Evolutionary conservation across 2,329 filamentous ascomycete species (phyloP), one percentile per base, ranked within the genome.

Genomic region (Incumbomyces delicatus): DNA sequence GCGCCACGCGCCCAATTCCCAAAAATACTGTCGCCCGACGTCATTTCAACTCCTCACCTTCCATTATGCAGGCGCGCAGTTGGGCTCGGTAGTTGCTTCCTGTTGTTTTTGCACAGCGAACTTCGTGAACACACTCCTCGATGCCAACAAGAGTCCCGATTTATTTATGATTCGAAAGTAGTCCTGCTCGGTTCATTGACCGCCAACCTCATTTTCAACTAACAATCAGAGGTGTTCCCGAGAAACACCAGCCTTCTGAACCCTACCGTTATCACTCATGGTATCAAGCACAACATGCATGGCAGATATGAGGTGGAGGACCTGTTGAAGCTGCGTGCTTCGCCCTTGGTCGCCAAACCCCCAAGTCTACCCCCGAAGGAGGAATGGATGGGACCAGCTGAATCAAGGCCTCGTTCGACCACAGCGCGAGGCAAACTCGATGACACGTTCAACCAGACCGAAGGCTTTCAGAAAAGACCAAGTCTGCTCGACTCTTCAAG

Each of bases 311-410:
- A 84, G 52, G 74, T 78, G 66, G 85, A 89, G 54, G 76, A 85
- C 67, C 74, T 96, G 57, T 72, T 87, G 59, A 74, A 76, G 63
- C 72, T 96, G 60, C 79, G 83, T 66, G 74, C 83, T 50, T 95
- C 90, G 54, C 88, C 88, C 55, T 73, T 95, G 64, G 88, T 88
- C 61, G 71, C 76, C 58, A 94, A 86, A 67, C 90, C 90, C 39
- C 72, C 82, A 53, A 77, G 75, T 53, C 75, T 95, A 38, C 89
- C 88, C 54, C 84, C 87, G 20, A 77, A 83, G 53, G 87, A 94
- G 69, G 87, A 94, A 72, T 96, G 89, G 89, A 94, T 95, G 87
- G 88, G 90, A 85, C 58, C 66, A 48, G 63, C 65, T 52, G 68
- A 72, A 14, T 49, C 63, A 61, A 44, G 61, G 60, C 38, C 66